phyloP scores from a whole-genome alignment of 257 asterid genomes.

The Salvia rosmarinus region DNA sequence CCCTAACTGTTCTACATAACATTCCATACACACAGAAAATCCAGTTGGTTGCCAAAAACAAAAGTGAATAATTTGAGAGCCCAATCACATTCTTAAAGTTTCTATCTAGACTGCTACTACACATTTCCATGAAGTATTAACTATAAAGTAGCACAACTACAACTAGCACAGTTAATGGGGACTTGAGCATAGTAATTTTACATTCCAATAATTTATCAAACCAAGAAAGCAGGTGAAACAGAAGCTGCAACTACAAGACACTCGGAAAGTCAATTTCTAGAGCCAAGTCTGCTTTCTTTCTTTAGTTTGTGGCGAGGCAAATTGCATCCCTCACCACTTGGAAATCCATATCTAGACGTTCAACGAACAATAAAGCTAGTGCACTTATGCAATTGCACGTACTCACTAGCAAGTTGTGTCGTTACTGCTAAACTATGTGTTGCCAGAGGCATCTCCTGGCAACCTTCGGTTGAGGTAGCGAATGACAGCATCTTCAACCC shows the following conservation, averaged over 20 bases:
- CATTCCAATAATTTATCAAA: constrained; percentile 25
- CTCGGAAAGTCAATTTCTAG: constrained; percentile 15
- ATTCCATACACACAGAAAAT: not conserved
- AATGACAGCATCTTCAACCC: constrained; percentile 98
- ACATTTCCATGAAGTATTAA: constrained; percentile 33
- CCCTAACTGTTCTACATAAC: not conserved
- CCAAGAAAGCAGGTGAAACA: constrained; percentile 25
- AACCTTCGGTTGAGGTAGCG: constrained; percentile 90
- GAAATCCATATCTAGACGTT: constrained; percentile 18
- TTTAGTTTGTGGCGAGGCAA: constrained; percentile 15
- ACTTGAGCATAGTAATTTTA: constrained; percentile 30
- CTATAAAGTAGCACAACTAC: constrained; percentile 37
- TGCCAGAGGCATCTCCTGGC: constrained; percentile 68
- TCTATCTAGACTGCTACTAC: constrained; percentile 38
- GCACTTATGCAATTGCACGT: constrained; percentile 8
- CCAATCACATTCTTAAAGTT: constrained; percentile 21
- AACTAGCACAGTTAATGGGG: constrained; percentile 25
- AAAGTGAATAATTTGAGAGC: not conserved
- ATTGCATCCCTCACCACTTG: constrained; percentile 25
- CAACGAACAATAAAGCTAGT: not conserved
- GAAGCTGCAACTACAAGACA: constrained; percentile 18
- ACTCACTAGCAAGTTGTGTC: constrained; percentile 24
- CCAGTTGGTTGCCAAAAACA: not conserved
- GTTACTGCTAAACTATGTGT: constrained; percentile 47
- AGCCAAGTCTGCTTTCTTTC: constrained; percentile 22